Evolutionary conservation across 176 grass and related monocot genomes (phyloP).

Genomic region (Bolboschoenus planiculmis): DNA sequence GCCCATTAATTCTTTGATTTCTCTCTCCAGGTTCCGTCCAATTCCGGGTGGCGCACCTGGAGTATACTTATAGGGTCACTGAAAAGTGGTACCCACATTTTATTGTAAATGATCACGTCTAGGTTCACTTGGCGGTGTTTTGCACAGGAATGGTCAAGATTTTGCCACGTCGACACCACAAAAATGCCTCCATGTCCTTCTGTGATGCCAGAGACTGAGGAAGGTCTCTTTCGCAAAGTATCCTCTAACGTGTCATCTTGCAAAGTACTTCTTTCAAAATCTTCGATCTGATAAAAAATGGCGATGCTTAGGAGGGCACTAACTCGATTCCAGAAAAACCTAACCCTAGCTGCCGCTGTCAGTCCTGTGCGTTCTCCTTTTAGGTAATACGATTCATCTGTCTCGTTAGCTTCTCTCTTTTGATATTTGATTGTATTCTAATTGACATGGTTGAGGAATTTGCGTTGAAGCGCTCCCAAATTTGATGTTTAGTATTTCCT

Average conservation of each 20-base stretch:
- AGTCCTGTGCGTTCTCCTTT: background rate
- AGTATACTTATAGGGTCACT: no score
- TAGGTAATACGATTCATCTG: background rate
- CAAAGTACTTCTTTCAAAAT: background rate
- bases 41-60: no score
- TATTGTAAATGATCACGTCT: no score
- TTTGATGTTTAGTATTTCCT: background rate
- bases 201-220: background rate
- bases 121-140: no score
- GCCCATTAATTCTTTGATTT: no score
- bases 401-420: background rate
- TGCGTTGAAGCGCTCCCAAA: background rate
- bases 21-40: no score
- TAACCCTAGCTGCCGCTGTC: background rate
- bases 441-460: background rate
- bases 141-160: constrained; percentile 12
- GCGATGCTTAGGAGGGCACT: constrained; percentile 27
- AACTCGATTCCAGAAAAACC: constrained; percentile 19
- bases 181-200: background rate
- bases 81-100: no score
- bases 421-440: background rate
- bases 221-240: no score
- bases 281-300: background rate
- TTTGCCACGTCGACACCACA: constrained; percentile 6
- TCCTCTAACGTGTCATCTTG: background rate